Conservation (phyloP, 345 rosid species). For the Mercurialis annua region DNA sequence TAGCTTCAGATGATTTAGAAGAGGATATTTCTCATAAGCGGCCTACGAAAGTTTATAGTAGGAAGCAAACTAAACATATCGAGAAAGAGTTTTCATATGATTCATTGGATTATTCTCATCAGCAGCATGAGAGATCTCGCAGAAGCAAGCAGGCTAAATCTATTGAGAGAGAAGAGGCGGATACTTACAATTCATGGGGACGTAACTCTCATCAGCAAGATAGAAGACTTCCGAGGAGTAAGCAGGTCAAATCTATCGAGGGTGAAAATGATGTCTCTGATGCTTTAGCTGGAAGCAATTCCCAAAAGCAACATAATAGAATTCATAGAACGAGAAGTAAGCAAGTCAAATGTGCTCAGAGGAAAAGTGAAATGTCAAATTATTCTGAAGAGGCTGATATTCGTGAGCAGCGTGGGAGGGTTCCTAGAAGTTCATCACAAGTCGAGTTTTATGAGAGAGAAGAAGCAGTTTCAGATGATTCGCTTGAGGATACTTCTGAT, state of each 20-base stretch:
- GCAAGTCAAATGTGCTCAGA: conserved; percentile 30
- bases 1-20: conserved; percentile 52
- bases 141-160: conserved; percentile 28
- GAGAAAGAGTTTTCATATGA: conserved; percentile 42
- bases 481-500: conserved; percentile 25
- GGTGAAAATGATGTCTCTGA: conserved; percentile 48
- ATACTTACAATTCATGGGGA: conserved; percentile 34
- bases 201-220: conserved; percentile 23
- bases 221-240: conserved; percentile 30
- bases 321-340: conserved; percentile 23
- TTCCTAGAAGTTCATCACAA: conserved; percentile 20
- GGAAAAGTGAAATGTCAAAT: conserved; percentile 35
- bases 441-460: conserved; percentile 19
- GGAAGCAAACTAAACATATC: conserved; percentile 37
- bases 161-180: conserved; percentile 28
- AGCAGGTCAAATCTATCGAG: conserved; percentile 30
- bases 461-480: conserved; percentile 31
- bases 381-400: conserved; percentile 37
- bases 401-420: conserved; percentile 14
- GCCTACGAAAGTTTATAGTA: conserved; percentile 33
- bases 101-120: conserved; percentile 36
- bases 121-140: conserved; percentile 21
- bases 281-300: conserved; percentile 36
- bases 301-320: conserved; percentile 34
- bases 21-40: conserved; percentile 43